Evolutionary conservation across 345 rosid species (phyloP).

Genomic region (Populus ilicifolia): DNA sequence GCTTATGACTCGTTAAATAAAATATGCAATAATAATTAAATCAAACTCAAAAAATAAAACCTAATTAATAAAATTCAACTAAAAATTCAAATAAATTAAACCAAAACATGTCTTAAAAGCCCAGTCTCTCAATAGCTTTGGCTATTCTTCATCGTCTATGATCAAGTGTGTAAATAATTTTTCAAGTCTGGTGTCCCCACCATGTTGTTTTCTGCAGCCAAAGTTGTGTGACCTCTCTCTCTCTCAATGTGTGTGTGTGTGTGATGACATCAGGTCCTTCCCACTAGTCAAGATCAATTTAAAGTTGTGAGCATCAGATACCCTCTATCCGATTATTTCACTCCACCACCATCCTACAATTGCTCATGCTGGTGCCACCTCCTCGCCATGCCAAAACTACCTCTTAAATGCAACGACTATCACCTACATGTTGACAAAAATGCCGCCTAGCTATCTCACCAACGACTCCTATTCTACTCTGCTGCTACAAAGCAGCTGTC

Average conservation of each 20-base stretch:
- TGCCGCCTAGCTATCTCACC: neutral
- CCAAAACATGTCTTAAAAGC: no score
- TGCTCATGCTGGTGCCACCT: neutral
- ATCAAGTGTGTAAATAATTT: no score
- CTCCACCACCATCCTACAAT: neutral
- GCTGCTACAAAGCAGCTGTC: no score
- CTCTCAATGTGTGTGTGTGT: no score
- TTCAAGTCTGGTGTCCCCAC: no score
- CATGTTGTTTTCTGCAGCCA: neutral
- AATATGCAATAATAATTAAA: no score
- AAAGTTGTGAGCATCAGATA: neutral
- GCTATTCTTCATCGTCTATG: no score
- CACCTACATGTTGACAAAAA: neutral
- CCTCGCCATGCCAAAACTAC: neutral
- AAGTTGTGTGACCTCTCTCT: neutral
- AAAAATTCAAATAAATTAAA: no score
- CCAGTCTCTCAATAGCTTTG: no score
- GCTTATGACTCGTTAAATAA: no score
- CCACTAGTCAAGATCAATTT: neutral
- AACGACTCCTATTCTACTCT: neutral
- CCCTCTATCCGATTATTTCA: neutral
- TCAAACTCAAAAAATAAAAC: no score
- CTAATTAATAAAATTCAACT: no score
- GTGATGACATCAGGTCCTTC: neutral
- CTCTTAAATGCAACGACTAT: neutral